Evolutionary conservation across 2,329 filamentous ascomycete species (phyloP).

Genomic region (Neonectria ditissima): DNA sequence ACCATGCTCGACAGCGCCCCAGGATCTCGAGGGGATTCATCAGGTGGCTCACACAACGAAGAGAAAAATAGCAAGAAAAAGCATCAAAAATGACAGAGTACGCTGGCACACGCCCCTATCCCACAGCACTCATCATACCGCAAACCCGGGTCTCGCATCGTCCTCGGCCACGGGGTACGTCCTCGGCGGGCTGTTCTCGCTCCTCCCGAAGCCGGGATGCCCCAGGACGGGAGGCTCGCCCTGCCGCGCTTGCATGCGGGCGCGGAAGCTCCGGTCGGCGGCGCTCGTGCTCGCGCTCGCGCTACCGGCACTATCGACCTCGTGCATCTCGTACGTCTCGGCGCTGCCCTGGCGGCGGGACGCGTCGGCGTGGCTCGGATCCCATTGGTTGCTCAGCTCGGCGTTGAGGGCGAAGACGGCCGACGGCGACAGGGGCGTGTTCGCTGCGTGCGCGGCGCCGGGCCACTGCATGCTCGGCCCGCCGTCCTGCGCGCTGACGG

Average conservation of each 20-base stretch:
- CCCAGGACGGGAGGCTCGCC: constrained; percentile 8
- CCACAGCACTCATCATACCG: background rate
- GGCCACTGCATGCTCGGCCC: constrained; percentile 23
- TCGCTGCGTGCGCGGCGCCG: constrained; percentile 5
- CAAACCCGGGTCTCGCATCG: background rate
- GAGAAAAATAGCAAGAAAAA: background rate
- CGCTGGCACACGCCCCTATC: too few species aligned
- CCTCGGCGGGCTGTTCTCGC: constrained; percentile 12
- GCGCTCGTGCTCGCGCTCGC: background rate
- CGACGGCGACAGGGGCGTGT: constrained; percentile 6
- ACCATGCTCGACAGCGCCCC: constrained; percentile 1
- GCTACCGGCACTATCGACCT: constrained; percentile 13
- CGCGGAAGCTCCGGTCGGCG: constrained; percentile 11
- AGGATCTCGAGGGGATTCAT: constrained; percentile 9
- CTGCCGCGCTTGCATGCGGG: constrained; percentile 11
- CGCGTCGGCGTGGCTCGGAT: constrained; percentile 3
- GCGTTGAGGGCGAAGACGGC: constrained; percentile 15
- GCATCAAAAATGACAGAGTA: background rate
- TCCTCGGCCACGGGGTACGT: constrained; percentile 4
- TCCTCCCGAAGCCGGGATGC: constrained; percentile 4
- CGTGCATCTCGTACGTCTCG: constrained; percentile 12
- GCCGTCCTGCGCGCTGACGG: constrained; percentile 59
- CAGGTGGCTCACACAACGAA: background rate
- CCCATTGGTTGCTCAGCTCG: constrained; percentile 16
- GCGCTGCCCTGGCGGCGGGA: constrained; percentile 2